phyloP scores from a whole-genome alignment of 495 filamentous ascomycete genomes.

The Podospora pseudopauciseta region DNA sequence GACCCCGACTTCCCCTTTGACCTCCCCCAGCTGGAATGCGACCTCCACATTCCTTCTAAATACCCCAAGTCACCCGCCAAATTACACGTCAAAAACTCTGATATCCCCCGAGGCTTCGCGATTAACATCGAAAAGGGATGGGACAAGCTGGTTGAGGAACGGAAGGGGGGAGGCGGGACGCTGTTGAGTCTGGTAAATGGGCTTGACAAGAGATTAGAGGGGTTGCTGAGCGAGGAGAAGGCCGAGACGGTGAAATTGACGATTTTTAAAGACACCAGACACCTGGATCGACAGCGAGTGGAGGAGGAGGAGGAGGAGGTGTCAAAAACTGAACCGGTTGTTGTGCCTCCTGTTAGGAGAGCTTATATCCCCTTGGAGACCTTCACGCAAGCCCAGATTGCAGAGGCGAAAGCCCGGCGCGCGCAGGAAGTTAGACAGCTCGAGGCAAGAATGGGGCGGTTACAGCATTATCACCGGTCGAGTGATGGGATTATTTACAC shows the following conservation, averaged over 20 bases:
- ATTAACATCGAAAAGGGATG: conserved; percentile 81
- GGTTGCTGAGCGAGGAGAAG: conserved; percentile 65
- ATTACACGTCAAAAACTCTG: conserved; percentile 65
- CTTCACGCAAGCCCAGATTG: conserved; percentile 56
- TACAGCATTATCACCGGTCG: conserved; percentile 66
- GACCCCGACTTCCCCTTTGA: conserved; percentile 87
- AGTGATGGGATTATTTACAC: conserved; percentile 67
- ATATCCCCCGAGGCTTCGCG: conserved; percentile 76
- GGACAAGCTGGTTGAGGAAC: conserved; percentile 58
- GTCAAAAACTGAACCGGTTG: conserved; percentile 39
- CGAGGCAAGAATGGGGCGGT: conserved; percentile 70
- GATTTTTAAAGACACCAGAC: conserved; percentile 56
- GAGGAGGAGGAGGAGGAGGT: conserved; percentile 25
- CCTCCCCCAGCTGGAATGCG: conserved; percentile 65
- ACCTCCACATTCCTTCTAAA: conserved; percentile 60
- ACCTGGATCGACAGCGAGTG: conserved; percentile 25
- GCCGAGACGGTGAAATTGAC: conserved; percentile 77
- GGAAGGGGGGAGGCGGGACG: conserved; percentile 27
- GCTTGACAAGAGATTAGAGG: conserved; percentile 72
- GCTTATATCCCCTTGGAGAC: conserved; percentile 39
- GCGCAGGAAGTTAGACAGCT: conserved; percentile 67
- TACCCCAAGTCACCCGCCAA: conserved; percentile 60
- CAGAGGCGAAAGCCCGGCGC: conserved; percentile 60
- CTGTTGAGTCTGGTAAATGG: conserved; percentile 66
- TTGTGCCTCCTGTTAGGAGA: conserved; percentile 33